Evolutionary conservation across 2,329 filamentous ascomycete species (phyloP), one percentile per base, ranked within the genome.

Genomic region (Neonectria faginata): DNA sequence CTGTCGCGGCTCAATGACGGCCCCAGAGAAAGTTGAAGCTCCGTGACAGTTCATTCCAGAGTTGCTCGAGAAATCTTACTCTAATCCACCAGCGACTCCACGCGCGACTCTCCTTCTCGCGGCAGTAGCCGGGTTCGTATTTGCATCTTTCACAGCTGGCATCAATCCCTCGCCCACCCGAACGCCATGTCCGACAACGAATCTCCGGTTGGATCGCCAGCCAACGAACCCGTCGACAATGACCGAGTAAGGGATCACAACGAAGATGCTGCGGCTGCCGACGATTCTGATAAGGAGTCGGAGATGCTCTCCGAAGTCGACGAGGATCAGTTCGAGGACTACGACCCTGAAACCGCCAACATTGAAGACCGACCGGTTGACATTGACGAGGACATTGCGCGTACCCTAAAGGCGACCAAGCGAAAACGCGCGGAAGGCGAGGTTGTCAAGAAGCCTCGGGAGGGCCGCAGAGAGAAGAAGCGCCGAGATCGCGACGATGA

Each of bases 371-470:
- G 86, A 25, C 88, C 88, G 1, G 83, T 89, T n/a, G 86, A 88
- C 29, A 90, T 91, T 66, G 89, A 91, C 71, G 89, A 91, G 72
- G 88, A 90, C 67, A 83, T 87, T 59, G 87, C 88, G 7, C 84
- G 85, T 61, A 89, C 87, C 3, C 78, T 91, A 33, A 91, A 91
- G 76, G 88, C 87, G 0, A 83, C 83, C n/a, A 90, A 89, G 78
- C 80, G 88, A 63, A 91, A 90, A 80, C 86, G 92, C 62, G 75
- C 83, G 9, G 90, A 87, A 36, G 89, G 89, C 56, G 88, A 86
- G 31, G 85, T 85, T 53, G 79, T 84, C 47, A 92, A 91, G 79
- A 96, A 93, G 80, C 91, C 92, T 57, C 89, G 91, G 77, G 91
- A 89, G 73, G 89, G 88, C n/a, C 85, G 89, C 55, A 85, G 90